Conservation (phyloP, 306 rosid genomes). For the Acacia melanoxylon region DNA sequence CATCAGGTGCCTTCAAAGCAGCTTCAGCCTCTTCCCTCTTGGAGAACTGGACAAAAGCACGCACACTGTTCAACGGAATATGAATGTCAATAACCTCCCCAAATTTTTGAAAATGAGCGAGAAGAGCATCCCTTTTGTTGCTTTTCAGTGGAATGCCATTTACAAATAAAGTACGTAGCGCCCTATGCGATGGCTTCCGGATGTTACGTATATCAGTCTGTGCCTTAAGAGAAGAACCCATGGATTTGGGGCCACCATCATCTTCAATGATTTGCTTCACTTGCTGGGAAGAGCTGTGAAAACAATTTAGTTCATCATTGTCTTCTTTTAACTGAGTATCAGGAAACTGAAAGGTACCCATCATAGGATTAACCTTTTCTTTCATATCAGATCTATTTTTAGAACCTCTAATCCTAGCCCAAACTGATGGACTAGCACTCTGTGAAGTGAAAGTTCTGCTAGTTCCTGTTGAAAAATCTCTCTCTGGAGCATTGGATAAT, state of each 20-base stretch:
- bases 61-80: constrained; percentile 80
- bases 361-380: constrained; percentile 56
- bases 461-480: constrained; percentile 54
- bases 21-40: constrained; percentile 99
- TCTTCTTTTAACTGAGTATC: constrained; percentile 67
- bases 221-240: constrained; percentile 53
- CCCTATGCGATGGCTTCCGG: constrained; percentile 85
- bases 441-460: constrained; percentile 58
- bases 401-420: constrained; percentile 88
- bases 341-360: constrained; percentile 51
- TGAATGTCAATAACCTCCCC: constrained; percentile 88
- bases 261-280: constrained; percentile 60
- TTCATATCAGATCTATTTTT: constrained; percentile 64
- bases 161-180: constrained; percentile 86
- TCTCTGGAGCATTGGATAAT: constrained; percentile 45
- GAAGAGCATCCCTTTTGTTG: constrained; percentile 81
- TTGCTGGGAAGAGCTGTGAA: constrained; percentile 53
- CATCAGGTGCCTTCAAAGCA: constrained; percentile 92
- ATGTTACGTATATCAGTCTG: constrained; percentile 53
- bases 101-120: constrained; percentile 86
- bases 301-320: constrained; percentile 47
- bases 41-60: constrained; percentile 96
- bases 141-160: constrained; percentile 79
- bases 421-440: constrained; percentile 61
- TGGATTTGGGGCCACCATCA: constrained; percentile 52